Conservation (phyloP, 2,329 filamentous ascomycete species). For the Colletotrichum viniferum region DNA sequence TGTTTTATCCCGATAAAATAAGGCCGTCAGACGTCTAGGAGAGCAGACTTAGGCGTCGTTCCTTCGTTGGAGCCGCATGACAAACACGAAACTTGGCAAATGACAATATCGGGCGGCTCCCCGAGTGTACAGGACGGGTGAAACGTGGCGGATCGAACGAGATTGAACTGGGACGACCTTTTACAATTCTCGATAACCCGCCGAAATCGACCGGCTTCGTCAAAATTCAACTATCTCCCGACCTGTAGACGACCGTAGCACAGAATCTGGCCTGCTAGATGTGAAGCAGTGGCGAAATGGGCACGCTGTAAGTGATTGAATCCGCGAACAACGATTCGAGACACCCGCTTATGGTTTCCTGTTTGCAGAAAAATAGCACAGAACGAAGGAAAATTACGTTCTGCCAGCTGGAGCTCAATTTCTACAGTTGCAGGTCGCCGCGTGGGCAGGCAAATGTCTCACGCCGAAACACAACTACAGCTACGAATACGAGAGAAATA, state of each 20-base stretch:
- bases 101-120: neutral
- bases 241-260: neutral
- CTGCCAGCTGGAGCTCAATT: neutral
- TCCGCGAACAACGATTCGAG: neutral
- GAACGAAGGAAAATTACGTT: neutral
- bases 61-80: neutral
- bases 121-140: neutral
- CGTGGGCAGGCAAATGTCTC: neutral
- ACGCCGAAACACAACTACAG: neutral
- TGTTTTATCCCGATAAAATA: no score
- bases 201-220: neutral
- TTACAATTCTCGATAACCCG: neutral
- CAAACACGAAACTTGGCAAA: neutral
- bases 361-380: neutral
- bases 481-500: neutral
- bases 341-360: accelerated
- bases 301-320: neutral
- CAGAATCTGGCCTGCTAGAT: neutral
- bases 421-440: neutral
- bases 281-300: neutral
- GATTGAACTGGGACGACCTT: neutral
- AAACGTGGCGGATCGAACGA: neutral
- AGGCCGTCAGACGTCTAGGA: accelerated
- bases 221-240: neutral
- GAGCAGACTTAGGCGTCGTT: neutral